Evolutionary conservation across 2,329 filamentous ascomycete genomes (phyloP), one percentile per base, ranked within the genome.

Genomic region (Phyllosticta citribraziliensis): DNA sequence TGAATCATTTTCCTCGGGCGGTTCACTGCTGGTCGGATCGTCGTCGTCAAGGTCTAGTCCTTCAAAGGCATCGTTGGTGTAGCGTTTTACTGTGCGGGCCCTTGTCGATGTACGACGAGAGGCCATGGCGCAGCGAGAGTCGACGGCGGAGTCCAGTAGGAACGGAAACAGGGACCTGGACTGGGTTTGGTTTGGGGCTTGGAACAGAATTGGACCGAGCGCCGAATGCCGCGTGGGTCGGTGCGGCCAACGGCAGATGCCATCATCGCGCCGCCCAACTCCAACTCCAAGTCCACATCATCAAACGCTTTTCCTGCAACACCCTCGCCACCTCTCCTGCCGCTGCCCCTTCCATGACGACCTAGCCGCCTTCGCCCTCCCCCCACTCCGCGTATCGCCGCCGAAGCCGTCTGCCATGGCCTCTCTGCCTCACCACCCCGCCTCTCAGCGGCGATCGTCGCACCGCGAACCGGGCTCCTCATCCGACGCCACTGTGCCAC

Each of bases 401-500:
- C 56, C 55, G 50, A 47, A 56, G 10, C 17, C 20, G 27, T 33
- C n/a, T 53, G 65, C 8, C 60, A 79, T 78, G 76, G 75, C 74
- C 30, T 77, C 75, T 20, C 69, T 78, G 17, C 76, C 76, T 56
- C 69, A 72, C 24, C 69, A 68, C 58, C 70, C 69, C 52, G 68
- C 69, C 57, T 69, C 70, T 57, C 72, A 73, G 66, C 72, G 70
- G 52, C 68, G 70, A 62, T 66, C 72, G 22, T 66, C 65, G 22
- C 58, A 63, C 62, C 50, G 64, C 62, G 59, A 64, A 54, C 33
- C 61, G 47, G 25, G 66, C 65, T 64, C 64, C 61, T 60, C 64
- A 27, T 60, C 67, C 24, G 62, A 63, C 51, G 57, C 65, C 19
- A 59, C 67, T 30, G 33, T 57, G 27, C 20, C 64, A 24, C 72